These are phyloP conservation scores for Nevesoporus exiguus DNA, from an alignment of 768 basidiomycete genomes.

Conservation along the genomic window DNA sequence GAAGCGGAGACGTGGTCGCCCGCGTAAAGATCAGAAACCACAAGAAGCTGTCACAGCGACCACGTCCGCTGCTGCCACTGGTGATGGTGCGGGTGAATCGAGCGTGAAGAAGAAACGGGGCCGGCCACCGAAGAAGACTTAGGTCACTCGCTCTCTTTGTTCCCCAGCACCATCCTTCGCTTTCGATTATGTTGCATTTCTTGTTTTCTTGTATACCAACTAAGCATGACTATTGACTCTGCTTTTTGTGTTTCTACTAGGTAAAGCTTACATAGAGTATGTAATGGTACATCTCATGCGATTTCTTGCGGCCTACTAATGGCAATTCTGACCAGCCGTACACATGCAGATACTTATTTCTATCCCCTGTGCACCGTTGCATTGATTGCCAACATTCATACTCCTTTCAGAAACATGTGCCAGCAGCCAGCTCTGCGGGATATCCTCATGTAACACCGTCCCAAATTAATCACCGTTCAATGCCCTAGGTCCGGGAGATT, in stretches of 20 bases:
- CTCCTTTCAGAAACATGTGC: constrained; percentile 26
- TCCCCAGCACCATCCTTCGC: constrained; percentile 10
- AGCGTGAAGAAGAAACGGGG: constrained; percentile 67
- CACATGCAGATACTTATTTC: constrained; percentile 31
- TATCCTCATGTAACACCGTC: constrained; percentile 31
- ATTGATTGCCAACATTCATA: constrained; percentile 12
- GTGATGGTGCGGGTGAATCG: constrained; percentile 45
- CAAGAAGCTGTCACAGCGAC: constrained; percentile 37
- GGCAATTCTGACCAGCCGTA: constrained; percentile 10
- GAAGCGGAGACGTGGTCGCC: constrained; percentile 73
- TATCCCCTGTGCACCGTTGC: constrained; percentile 31
- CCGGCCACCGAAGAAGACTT: constrained; percentile 54
- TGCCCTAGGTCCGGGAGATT: constrained; percentile 18
- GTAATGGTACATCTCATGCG: constrained; percentile 29
- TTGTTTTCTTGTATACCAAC: constrained; percentile 37
- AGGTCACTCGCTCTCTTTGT: constrained; percentile 7
- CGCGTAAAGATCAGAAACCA: constrained; percentile 61
- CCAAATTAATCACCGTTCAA: constrained; percentile 36
- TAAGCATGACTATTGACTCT: constrained; percentile 34
- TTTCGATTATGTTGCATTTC: constrained; percentile 30
- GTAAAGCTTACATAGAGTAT: constrained; percentile 35
- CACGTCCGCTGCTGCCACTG: constrained; percentile 25
- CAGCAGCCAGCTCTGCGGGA: constrained; percentile 23
- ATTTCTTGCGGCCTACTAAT: constrained; percentile 19
- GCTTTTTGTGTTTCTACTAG: constrained; percentile 34